phyloP scores from a whole-genome alignment of 2,329 filamentous ascomycete genomes.

The Xylaria digitata region DNA sequence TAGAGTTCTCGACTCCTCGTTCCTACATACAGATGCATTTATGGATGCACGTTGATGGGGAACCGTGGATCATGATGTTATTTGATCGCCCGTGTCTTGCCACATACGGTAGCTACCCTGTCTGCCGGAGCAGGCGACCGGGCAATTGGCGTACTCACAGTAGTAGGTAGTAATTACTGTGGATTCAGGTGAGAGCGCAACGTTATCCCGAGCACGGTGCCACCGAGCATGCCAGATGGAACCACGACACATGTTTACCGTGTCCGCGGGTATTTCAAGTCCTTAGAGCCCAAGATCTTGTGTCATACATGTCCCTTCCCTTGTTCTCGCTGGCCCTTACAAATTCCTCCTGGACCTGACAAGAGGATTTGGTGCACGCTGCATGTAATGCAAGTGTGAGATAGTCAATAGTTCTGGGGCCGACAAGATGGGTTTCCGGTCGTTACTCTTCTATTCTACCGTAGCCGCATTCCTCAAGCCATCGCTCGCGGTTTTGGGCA shows the following conservation, averaged over 20 bases:
- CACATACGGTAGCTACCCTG: conserved; percentile 24
- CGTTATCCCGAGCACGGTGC: conserved; percentile 18
- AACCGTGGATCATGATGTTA: conserved; percentile 14
- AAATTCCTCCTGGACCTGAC: background rate
- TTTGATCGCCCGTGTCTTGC: conserved; percentile 4
- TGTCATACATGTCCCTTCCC: background rate
- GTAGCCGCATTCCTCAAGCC: conserved; percentile 27
- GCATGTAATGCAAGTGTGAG: background rate
- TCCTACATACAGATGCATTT: background rate
- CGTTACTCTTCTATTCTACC: conserved; percentile 24
- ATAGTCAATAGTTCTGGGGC: conserved; percentile 7
- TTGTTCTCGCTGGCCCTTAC: background rate
- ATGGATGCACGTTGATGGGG: conserved; percentile 10
- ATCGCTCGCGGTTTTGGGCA: conserved; percentile 29
- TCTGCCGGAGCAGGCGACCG: conserved; percentile 9
- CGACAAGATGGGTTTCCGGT: conserved; percentile 33
- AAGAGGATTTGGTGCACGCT: background rate
- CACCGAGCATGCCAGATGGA: background rate
- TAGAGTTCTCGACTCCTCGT: background rate
- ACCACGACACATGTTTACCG: conserved; percentile 10
- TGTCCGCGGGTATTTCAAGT: conserved; percentile 20
- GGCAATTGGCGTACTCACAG: conserved; percentile 9
- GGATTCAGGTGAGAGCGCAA: conserved; percentile 18
- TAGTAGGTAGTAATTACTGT: conserved; percentile 28
- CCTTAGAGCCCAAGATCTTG: background rate